Conservation (phyloP, 805 yeast genomes). For the Pichia phayaonensis region DNA sequence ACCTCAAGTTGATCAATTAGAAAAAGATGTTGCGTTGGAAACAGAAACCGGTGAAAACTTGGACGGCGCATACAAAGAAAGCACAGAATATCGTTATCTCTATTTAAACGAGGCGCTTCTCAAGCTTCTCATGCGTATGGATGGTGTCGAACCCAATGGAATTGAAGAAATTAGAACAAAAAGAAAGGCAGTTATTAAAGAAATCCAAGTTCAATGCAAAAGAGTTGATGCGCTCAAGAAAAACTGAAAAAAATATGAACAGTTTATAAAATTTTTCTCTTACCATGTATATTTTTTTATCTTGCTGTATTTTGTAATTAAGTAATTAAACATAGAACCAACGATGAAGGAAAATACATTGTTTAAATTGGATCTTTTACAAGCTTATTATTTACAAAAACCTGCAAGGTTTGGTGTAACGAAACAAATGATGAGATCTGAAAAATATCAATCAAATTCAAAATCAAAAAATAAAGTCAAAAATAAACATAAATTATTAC, state of each 20-base stretch:
- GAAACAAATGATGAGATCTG: conserved; percentile 37
- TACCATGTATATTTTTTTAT: background rate
- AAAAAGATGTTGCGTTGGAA: conserved; percentile 1
- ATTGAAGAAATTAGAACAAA: conserved; percentile 44
- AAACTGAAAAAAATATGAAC: background rate
- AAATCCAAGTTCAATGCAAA: conserved; percentile 52
- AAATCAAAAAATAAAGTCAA: conserved; percentile 4
- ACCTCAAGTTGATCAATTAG: conserved; percentile 4
- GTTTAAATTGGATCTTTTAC: conserved; percentile 53
- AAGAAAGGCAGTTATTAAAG: conserved; percentile 53
- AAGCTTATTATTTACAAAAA: conserved; percentile 36
- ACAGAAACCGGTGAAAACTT: background rate
- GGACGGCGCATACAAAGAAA: conserved; percentile 19
- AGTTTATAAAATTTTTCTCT: background rate
- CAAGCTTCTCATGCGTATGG: conserved; percentile 59
- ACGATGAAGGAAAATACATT: conserved; percentile 31
- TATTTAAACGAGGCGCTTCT: conserved; percentile 62
- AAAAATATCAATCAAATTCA: conserved; percentile 18
- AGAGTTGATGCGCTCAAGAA: conserved; percentile 36
- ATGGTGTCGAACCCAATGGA: conserved; percentile 42
- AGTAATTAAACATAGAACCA: background rate
- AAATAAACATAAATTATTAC: conserved; percentile 31
- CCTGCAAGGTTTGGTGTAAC: conserved; percentile 48
- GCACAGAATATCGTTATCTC: conserved; percentile 39
- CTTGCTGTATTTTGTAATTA: background rate